Evolutionary conservation across 768 basidiomycete species (phyloP), one percentile per base, ranked within the genome.

Genomic region (Mrakia gelida): DNA sequence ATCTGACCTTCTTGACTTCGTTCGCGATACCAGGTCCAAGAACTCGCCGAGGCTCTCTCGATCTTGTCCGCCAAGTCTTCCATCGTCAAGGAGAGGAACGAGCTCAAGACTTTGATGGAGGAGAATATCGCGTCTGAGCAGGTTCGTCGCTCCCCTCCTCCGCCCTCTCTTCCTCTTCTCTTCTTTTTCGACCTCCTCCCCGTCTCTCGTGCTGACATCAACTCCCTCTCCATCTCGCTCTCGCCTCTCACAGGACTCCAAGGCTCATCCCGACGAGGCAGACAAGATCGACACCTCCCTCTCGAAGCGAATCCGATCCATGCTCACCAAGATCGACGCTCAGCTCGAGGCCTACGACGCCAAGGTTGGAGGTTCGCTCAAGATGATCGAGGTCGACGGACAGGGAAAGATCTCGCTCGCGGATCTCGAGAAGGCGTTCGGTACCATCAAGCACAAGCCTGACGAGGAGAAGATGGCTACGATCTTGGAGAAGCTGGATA

Each of bases 51-150:
- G 80, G 95, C 95, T 2, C 86, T 98, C 76, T 90, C 92, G 4
- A 89, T 98, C 82, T 87, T 98, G 75, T 95, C 94, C 26, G 92
- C 96, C 78, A 95, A 92, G 84, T 96, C 94, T 6, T 92, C 92
- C 80, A 95, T 98, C 52, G 88, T 98, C 77, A 95, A 98, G 86
- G 97, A 99, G 85, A 91, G 96, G 54, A 91, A 92, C 81, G 97
- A 98, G 85, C 88, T 98, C 34, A 90, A 90, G 45, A 88, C 88
- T 11, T 86, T 99, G n/a, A 94, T 98, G 91, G 91, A 94, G 81
- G 95, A 98, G 85, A 97, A 96, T 84, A 83, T 95, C 78, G 88
- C 90, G 82, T 91, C 93, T 5, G 94, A 95, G 83, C 92, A 94
- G 87, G 93, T 92, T 81, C 75, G 84, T 74, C 59, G 26, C 26